Conservation (phyloP, 176 grass and related monocot genomes). For the Rhipidocladum racemiflorum region DNA sequence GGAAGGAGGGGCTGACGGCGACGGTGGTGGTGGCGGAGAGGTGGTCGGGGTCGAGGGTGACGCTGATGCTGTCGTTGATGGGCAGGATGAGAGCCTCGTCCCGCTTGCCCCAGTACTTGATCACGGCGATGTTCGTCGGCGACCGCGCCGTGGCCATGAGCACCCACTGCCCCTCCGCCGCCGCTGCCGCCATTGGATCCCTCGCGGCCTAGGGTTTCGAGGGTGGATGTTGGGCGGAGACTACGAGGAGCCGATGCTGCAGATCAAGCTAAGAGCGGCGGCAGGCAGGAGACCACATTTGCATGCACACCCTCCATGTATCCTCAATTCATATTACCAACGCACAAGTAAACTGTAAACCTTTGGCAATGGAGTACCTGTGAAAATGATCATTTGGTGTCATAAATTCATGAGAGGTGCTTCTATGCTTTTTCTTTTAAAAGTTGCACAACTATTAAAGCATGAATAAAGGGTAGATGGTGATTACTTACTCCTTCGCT, state of each 20-base stretch:
- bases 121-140: constrained; percentile 96
- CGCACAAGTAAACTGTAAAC: no score
- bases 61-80: constrained; percentile 91
- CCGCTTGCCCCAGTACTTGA: constrained; percentile 99
- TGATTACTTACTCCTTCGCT: no score
- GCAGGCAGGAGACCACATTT: neutral
- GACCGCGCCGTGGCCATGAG: constrained; percentile 82
- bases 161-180: constrained; percentile 51
- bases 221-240: neutral
- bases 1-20: constrained; percentile 82
- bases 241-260: neutral
- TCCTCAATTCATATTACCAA: no score
- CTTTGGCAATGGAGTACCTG: no score
- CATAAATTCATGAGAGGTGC: no score
- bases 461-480: no score
- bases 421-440: no score
- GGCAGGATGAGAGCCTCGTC: constrained; percentile 93
- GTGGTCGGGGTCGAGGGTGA: constrained; percentile 90
- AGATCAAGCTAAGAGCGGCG: no score
- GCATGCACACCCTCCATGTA: neutral
- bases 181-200: constrained; percentile 22
- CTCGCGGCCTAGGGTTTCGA: neutral
- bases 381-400: no score
- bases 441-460: no score
- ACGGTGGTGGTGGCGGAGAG: constrained; percentile 96